Evolutionary conservation across 352 stramenopile genomes (phyloP).

Genomic region (Phytophthora rubi): DNA sequence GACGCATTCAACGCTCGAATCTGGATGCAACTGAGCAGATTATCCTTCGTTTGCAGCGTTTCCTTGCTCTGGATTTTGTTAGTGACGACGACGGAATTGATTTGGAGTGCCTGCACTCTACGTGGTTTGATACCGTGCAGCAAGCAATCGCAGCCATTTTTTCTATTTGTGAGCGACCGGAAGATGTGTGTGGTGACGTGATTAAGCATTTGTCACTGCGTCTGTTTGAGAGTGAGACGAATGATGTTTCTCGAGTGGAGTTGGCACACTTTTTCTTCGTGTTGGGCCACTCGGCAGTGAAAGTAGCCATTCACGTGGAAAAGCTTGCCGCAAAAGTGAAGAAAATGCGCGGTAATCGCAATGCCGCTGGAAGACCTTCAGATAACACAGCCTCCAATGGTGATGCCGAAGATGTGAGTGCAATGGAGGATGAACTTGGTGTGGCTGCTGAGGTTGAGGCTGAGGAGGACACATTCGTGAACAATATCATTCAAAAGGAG

Average conservation of each 20-base stretch:
- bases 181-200: conserved; percentile 80
- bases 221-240: conserved; percentile 70
- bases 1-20: conserved; percentile 74
- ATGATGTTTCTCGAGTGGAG: conserved; percentile 70
- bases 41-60: conserved; percentile 85
- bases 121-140: conserved; percentile 94
- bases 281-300: conserved; percentile 94
- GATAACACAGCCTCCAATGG: conserved; percentile 31
- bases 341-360: conserved; percentile 76
- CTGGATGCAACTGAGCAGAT: conserved; percentile 91
- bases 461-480: conserved; percentile 92
- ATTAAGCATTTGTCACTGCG: conserved; percentile 69
- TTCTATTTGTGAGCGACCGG: conserved; percentile 88
- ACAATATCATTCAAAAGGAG: conserved; percentile 92
- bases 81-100: conserved; percentile 58
- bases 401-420: conserved; percentile 73
- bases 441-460: conserved; percentile 91
- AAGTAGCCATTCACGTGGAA: conserved; percentile 95
- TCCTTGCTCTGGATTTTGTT: conserved; percentile 90
- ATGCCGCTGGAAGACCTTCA: conserved; percentile 38
- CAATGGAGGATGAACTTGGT: conserved; percentile 94
- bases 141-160: conserved; percentile 94
- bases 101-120: conserved; percentile 48
- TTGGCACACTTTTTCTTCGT: conserved; percentile 96
- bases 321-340: conserved; percentile 86